Conservation (phyloP, 1,284 basidiomycete species). For the Rhodotorula sp. region DNA sequence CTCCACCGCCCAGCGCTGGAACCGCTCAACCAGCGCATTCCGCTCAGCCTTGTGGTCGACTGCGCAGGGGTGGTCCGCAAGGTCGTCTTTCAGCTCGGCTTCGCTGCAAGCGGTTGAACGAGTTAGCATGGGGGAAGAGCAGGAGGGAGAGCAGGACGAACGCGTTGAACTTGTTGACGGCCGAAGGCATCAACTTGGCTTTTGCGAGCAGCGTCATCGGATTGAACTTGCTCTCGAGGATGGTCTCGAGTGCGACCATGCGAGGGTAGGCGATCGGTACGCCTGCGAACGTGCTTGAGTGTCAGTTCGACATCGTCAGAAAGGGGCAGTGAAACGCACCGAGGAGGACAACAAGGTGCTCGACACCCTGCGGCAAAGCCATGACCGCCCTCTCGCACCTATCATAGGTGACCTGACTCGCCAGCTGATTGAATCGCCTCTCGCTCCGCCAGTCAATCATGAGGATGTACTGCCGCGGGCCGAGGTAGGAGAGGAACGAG, state of each 20-base stretch:
- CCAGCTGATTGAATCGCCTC: conserved; percentile 73
- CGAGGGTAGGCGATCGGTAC: conserved; percentile 85
- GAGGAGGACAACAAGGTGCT: conserved; percentile 77
- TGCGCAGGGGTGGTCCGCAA: conserved; percentile 55
- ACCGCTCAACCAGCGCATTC: conserved; percentile 79
- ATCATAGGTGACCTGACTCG: conserved; percentile 67
- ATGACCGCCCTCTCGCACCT: conserved; percentile 61
- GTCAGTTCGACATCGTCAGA: background rate
- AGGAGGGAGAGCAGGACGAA: background rate
- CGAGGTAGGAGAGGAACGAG: conserved; percentile 65
- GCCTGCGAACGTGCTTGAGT: conserved; percentile 40
- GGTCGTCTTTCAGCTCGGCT: conserved; percentile 85
- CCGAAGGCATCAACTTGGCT: conserved; percentile 49
- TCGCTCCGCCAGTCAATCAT: conserved; percentile 83
- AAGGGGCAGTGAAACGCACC: conserved; percentile 53
- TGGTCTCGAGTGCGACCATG: conserved; percentile 73
- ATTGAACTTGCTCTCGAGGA: conserved; percentile 77
- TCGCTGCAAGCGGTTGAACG: conserved; percentile 54
- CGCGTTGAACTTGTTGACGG: conserved; percentile 63
- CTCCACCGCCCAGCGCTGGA: conserved; percentile 66
- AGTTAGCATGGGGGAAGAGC: background rate
- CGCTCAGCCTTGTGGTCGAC: conserved; percentile 70
- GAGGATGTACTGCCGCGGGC: conserved; percentile 54
- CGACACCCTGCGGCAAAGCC: conserved; percentile 61
- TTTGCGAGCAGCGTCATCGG: conserved; percentile 72